Conservation (phyloP, 176 grass and related monocot genomes). For the Elymus sibiricus region DNA sequence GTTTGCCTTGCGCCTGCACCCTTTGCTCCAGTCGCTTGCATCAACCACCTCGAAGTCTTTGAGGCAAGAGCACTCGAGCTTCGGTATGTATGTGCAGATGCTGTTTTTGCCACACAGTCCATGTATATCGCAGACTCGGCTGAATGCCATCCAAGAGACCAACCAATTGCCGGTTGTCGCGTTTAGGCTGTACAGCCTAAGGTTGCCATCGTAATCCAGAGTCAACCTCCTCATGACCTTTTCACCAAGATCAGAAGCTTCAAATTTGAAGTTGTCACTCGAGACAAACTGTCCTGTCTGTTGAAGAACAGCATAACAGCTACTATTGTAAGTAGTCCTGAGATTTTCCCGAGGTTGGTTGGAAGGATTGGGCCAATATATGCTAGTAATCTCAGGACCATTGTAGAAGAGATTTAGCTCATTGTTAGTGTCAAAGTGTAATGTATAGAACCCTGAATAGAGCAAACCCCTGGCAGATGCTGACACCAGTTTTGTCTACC, state of each 20-base stretch:
- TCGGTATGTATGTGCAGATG: constrained; percentile 26
- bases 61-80: constrained; percentile 33
- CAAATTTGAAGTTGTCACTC: constrained; percentile 29
- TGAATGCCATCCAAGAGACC: constrained; percentile 45
- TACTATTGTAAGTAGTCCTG: constrained; percentile 36
- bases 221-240: constrained; percentile 49
- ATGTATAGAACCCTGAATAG: constrained; percentile 41
- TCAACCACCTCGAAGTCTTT: constrained; percentile 46
- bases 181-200: constrained; percentile 47
- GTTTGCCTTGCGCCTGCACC: background rate
- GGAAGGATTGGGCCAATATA: constrained; percentile 48
- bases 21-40: constrained; percentile 37
- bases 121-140: constrained; percentile 29
- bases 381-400: constrained; percentile 30
- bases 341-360: background rate
- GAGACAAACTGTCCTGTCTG: constrained; percentile 28
- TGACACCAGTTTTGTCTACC: constrained; percentile 35
- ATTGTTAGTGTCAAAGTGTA: constrained; percentile 44
- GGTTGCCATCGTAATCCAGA: constrained; percentile 59
- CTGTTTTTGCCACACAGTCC: constrained; percentile 44
- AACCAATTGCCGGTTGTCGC: constrained; percentile 20
- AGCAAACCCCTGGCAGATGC: constrained; percentile 21
- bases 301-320: constrained; percentile 10
- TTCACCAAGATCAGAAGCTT: constrained; percentile 43
- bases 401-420: constrained; percentile 44